A percentile compares a stretch with the other conserved stretches of the same genome.
These are phyloP conservation scores for Astrothelium macrocarpum DNA, from an alignment of 495 filamentous ascomycete genomes.

Conservation along the genomic window DNA sequence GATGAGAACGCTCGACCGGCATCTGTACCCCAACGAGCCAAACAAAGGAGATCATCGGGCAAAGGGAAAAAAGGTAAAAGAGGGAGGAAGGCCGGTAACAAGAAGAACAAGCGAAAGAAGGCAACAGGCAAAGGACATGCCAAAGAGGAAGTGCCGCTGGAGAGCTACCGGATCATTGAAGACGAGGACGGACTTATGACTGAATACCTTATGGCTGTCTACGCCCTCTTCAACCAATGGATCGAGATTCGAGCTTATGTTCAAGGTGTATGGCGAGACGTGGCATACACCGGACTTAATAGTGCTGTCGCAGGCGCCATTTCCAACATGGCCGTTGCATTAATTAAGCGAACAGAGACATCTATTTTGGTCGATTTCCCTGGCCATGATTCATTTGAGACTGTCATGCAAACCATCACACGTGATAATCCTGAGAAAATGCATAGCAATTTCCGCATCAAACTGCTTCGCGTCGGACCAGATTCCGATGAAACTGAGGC, in stretches of 20 bases:
- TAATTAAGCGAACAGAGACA: slow-evolving; percentile 31
- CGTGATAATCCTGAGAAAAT: slow-evolving; percentile 31
- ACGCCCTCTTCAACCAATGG: slow-evolving; percentile 27
- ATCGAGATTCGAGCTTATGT: slow-evolving; percentile 29
- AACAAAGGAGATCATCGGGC: slow-evolving; percentile 22
- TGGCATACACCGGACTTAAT: slow-evolving; percentile 38
- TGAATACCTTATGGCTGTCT: slow-evolving; percentile 37
- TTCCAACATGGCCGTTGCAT: slow-evolving; percentile 34
- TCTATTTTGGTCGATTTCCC: slow-evolving; percentile 37
- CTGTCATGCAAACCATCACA: slow-evolving; percentile 32
- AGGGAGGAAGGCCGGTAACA: slow-evolving; percentile 24
- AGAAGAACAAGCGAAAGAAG: slow-evolving; percentile 12
- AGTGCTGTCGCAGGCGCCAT: slow-evolving; percentile 37
- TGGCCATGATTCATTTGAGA: slow-evolving; percentile 34
- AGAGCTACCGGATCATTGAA: slow-evolving; percentile 40
- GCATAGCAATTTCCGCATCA: slow-evolving; percentile 23
- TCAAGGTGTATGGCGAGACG: slow-evolving; percentile 38
- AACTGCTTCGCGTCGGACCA: slow-evolving; percentile 14
- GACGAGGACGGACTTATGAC: slow-evolving; percentile 24
- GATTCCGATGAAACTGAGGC: slow-evolving; percentile 9
- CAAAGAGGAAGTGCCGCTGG: slow-evolving; percentile 31
- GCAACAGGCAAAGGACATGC: slow-evolving; percentile 8
- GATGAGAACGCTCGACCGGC: slow-evolving; percentile 13
- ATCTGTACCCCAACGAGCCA: slow-evolving; percentile 8
- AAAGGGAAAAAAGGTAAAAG: slow-evolving; percentile 37